Evolutionary conservation across 164 flowering plant species (phyloP), one percentile per base, ranked within the genome.

Genomic region (Echeveria elegans): DNA sequence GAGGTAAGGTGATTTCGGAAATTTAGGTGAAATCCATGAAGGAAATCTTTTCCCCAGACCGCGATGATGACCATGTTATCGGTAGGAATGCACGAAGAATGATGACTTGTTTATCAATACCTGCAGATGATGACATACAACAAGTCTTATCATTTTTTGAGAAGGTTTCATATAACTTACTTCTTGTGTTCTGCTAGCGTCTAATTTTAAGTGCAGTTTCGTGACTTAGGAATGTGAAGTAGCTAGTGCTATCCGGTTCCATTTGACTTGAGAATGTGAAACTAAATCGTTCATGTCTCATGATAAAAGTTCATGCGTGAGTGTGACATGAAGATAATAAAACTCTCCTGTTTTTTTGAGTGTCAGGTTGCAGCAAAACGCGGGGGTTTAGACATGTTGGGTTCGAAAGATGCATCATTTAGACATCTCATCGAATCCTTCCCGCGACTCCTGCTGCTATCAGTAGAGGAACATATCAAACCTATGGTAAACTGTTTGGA

Each of bases 341-440:
- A n/a, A n/a, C n/a, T n/a, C n/a, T n/a, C n/a, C n/a, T n/a, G n/a
- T n/a, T n/a, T n/a, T n/a, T n/a, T n/a, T n/a, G 50, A 15, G 79
- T 1, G 75, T 69, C 69, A 90, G 98, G 80, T 90, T 82, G 91
- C 83, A 82, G 98, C 98, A 36, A 86, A 80, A 75, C 96, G 97
- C 69, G 98, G 97, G 75, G 98, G 98, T 66, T 70, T 93, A 69
- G 78, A 83, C 69, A 80, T 84, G 84, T 69, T 93, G 78, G 89
- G 83, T 38, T 76, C 77, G 4, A 67, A 68, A 67, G 85, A 85
- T 70, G 81, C 76, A 16, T 76, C 92, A 75, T 89, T 93, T 64
- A 76, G 77, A 32, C 79, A 73, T 76, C 78, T 93, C 26, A 67
- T 89, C 29, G 88, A 88, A 71, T 86, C 96, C 9, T 90, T 90